Conservation (phyloP, 768 basidiomycete genomes). For the Sporobolomyces pararoseus region DNA sequence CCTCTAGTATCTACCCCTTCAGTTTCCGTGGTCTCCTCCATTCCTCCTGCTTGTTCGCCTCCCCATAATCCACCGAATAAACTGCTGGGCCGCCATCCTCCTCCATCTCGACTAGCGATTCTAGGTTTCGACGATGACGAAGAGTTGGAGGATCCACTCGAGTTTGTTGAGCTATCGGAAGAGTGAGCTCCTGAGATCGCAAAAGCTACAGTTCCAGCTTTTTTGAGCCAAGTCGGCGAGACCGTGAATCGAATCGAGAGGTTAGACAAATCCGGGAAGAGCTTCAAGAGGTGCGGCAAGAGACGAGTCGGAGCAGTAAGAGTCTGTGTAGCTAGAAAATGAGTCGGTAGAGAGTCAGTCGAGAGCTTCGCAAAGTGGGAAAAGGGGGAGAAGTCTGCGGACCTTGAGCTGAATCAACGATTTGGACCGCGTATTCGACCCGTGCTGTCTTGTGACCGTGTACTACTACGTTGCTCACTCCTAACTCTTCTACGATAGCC, state of each 20-base stretch:
- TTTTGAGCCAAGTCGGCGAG: slow-evolving; percentile 32
- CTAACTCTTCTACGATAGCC: slow-evolving; percentile 61
- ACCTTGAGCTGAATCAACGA: background rate
- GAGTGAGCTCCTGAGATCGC: slow-evolving; percentile 19
- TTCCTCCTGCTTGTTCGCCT: slow-evolving; percentile 11
- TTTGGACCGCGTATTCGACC: slow-evolving; percentile 59
- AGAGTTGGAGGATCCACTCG: background rate
- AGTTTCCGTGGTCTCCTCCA: slow-evolving; percentile 3
- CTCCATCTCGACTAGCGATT: slow-evolving; percentile 14
- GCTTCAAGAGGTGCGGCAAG: slow-evolving; percentile 1
- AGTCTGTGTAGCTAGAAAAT: slow-evolving; percentile 25
- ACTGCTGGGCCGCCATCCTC: slow-evolving; percentile 77
- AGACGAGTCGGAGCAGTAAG: slow-evolving; percentile 25
- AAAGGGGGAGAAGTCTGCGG: background rate
- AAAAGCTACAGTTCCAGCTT: slow-evolving; percentile 30
- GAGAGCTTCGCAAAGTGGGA: background rate
- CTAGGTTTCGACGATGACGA: slow-evolving; percentile 13
- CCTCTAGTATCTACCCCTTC: slow-evolving; percentile 46
- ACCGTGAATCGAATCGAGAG: slow-evolving; percentile 26
- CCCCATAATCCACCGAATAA: slow-evolving; percentile 59
- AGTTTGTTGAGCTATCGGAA: background rate
- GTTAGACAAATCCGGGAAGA: background rate
- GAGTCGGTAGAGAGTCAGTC: slow-evolving; percentile 10
- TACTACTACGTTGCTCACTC: slow-evolving; percentile 59
- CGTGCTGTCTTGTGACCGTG: slow-evolving; percentile 65